These are phyloP conservation scores for Fusarium marasasianum DNA, from an alignment of 2,329 filamentous ascomycete species.

Conservation along the genomic window DNA sequence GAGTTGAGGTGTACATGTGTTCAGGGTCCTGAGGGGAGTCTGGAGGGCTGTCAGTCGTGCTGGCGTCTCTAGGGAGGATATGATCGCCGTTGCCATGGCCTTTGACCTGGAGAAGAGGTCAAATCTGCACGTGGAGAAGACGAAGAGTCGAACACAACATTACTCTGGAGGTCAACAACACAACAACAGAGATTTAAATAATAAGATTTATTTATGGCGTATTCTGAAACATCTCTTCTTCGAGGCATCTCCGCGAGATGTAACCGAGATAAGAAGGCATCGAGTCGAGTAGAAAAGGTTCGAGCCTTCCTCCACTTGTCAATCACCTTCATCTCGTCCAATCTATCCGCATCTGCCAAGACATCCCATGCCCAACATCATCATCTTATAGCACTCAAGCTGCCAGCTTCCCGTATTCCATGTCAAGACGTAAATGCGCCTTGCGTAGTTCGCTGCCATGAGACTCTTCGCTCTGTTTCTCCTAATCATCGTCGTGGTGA, in stretches of 20 bases:
- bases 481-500: not conserved
- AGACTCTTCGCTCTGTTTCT: slow-evolving; percentile 6
- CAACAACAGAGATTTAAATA: not conserved
- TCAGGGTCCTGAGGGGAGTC: not conserved
- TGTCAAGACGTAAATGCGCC: not conserved
- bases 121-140: not conserved
- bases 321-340: not conserved
- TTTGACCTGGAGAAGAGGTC: not conserved
- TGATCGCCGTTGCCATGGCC: not conserved
- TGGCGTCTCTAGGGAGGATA: not conserved
- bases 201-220: not conserved
- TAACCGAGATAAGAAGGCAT: not conserved
- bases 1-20: not conserved
- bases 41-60: not conserved
- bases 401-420: not conserved
- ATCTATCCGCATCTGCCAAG: not conserved
- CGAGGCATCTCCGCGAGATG: slow-evolving; percentile 3
- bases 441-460: slow-evolving; percentile 12
- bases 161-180: not conserved
- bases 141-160: not conserved
- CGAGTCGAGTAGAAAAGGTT: slow-evolving; percentile 22
- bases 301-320: not conserved
- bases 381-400: not conserved
- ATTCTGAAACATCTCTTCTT: not conserved
- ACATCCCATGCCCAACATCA: not conserved